Evolutionary conservation across 148 eudicot genomes (phyloP), one percentile per base, ranked within the genome.

Genomic region (Diospyros kaki): DNA sequence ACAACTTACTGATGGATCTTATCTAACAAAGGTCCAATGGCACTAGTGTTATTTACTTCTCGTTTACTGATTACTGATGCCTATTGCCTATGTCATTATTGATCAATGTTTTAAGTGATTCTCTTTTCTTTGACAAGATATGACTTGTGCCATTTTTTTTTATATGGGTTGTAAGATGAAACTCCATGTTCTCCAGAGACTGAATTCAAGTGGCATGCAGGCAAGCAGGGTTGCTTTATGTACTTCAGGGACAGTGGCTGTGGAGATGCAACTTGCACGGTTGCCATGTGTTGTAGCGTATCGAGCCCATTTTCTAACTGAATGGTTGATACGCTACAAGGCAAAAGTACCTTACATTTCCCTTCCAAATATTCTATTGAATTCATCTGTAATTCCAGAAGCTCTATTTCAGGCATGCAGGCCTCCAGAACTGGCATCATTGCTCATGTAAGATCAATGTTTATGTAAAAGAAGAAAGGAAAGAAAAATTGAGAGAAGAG

Each of bases 231-330:
- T 85, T 72, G 99, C 98, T 52, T 78, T 92, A 62, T 95, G 97
- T 75, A 87, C 96, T 39, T 95, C 98, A 44, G 98, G 98, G 77
- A 95, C 96, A 44, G 96, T 86, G 64, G 94, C 96, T 44, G 76
- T 95, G 84, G 97, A 95, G 82, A 67, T 93, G 86, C 97, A 90
- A 81, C 91, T 93, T 61, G 93, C 99, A n/a, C 87, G 84, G 74
- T 81, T 90, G 66, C 97, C 97, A 69, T 95, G 90, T 76, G 86
- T 89, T 70, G 94, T 95, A 77, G 94, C 97, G 43, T 95, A 92
- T 80, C 82, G 94, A 82, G 99, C 99, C 67, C 96, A 92, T 87
- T 64, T 92, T 77, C 80, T 92, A 50, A 95, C 97, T 1, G 97
- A 95, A 82, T 89, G 89, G 91, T 58, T 90, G 41, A 86, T 95